Evolutionary conservation across 2,329 filamentous ascomycete species (phyloP).

Genomic region (Hortaea sp.): DNA sequence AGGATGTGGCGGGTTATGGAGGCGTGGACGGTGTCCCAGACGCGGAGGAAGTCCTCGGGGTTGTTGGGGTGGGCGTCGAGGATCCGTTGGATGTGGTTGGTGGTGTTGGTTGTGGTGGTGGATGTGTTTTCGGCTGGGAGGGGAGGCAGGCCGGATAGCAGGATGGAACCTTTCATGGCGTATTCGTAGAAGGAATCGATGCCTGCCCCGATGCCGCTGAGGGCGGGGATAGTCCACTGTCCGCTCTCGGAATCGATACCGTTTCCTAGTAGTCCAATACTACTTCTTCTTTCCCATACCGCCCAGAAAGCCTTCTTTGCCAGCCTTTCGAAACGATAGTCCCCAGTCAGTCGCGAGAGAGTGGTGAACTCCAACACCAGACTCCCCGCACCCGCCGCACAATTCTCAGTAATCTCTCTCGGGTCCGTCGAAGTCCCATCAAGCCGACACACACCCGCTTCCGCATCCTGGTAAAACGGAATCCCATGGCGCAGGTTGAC

Average conservation of each 20-base stretch:
- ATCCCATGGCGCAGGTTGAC: conserved; percentile 88
- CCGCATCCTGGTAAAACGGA: conserved; percentile 65
- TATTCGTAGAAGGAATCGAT: conserved; percentile 99
- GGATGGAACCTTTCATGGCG: conserved; percentile 83
- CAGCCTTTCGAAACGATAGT: conserved; percentile 75
- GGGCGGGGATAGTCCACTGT: conserved; percentile 68
- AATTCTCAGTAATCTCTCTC: conserved; percentile 84
- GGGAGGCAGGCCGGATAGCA: conserved; percentile 62
- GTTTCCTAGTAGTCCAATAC: conserved; percentile 77
- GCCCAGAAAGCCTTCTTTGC: conserved; percentile 94
- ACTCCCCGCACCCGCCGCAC: conserved; percentile 92
- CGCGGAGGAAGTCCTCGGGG: conserved; percentile 65
- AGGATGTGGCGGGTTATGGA: conserved; percentile 90
- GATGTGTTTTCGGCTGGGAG: conserved; percentile 24
- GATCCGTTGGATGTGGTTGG: conserved; percentile 42
- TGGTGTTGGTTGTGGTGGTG: background rate
- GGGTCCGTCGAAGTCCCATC: conserved; percentile 34
- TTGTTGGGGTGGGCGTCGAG: conserved; percentile 31
- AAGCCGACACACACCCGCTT: conserved; percentile 36
- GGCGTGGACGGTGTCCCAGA: conserved; percentile 76
- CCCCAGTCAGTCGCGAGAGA: conserved; percentile 76
- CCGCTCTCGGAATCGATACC: conserved; percentile 89
- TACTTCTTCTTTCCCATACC: conserved; percentile 81
- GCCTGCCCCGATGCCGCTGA: conserved; percentile 89
- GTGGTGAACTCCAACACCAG: conserved; percentile 88